These are phyloP conservation scores for Aquanectria penicillioides DNA, from an alignment of 2,329 filamentous ascomycete species.

Conservation along the genomic window DNA sequence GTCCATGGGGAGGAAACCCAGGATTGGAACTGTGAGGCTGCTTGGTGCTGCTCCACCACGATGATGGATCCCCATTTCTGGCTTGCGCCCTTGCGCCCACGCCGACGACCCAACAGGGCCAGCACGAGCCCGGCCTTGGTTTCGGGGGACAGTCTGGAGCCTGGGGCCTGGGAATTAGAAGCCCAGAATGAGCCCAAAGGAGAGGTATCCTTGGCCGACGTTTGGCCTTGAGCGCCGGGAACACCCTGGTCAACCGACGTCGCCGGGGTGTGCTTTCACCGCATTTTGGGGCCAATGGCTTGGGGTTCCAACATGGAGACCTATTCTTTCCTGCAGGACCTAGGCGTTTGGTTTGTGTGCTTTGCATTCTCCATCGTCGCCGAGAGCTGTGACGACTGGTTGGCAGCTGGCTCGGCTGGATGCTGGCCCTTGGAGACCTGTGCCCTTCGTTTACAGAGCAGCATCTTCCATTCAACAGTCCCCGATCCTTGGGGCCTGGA, in stretches of 20 bases:
- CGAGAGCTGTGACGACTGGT: constrained; percentile 8
- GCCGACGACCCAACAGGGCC: constrained; percentile 23
- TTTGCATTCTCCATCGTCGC: constrained; percentile 15
- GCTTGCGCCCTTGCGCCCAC: constrained; percentile 29
- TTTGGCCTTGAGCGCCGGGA: constrained; percentile 31
- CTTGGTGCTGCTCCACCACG: constrained; percentile 18
- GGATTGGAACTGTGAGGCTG: constrained; percentile 23
- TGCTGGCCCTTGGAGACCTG: too few species aligned
- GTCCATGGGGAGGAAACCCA: constrained; percentile 8
- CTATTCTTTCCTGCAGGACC: constrained; percentile 26
- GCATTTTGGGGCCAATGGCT: constrained; percentile 40
- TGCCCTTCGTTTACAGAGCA: too few species aligned
- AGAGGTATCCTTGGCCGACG: constrained; percentile 14
- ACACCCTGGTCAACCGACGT: constrained; percentile 36
- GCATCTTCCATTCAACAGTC: neutral
- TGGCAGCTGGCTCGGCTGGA: constrained; percentile 2
- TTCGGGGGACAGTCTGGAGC: neutral
- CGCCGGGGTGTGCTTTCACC: constrained; percentile 40
- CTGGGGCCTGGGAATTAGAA: constrained; percentile 14
- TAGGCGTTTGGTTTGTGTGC: constrained; percentile 20
- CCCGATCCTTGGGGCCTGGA: too few species aligned
- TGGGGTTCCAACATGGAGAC: constrained; percentile 20
- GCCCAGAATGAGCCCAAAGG: constrained; percentile 11
- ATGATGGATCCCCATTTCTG: constrained; percentile 18
- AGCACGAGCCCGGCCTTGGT: constrained; percentile 28